Conservation (phyloP, 345 rosid species). For the Lepidium africanum region DNA sequence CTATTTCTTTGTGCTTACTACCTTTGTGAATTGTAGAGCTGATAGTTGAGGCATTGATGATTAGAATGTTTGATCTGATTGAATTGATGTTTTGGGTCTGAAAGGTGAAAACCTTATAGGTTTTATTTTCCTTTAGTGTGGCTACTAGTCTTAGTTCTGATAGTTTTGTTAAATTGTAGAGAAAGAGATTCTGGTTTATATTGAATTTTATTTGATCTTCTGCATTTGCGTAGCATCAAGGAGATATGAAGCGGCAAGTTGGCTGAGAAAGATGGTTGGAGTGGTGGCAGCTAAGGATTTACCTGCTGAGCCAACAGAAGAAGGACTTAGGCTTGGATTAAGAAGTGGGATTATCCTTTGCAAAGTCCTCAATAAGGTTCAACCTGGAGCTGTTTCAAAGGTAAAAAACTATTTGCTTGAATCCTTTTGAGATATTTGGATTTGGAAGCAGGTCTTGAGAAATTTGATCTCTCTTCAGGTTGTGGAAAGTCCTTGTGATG, state of each 20-base stretch:
- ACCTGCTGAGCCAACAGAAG: slow-evolving; percentile 83
- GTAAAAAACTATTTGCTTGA: slow-evolving; percentile 11
- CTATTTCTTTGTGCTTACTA: not conserved
- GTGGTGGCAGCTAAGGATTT: slow-evolving; percentile 76
- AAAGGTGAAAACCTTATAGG: not conserved
- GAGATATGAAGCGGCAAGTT: slow-evolving; percentile 72
- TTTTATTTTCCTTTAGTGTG: not conserved
- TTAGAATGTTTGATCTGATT: slow-evolving; percentile 5
- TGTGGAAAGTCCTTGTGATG: slow-evolving; percentile 78
- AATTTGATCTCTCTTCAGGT: slow-evolving; percentile 34
- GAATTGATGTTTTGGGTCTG: not conserved
- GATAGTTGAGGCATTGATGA: not conserved
- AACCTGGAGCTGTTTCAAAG: slow-evolving; percentile 73
- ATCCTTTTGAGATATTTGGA: not conserved
- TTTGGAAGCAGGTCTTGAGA: not conserved
- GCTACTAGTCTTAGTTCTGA: not conserved
- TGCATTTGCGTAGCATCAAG: slow-evolving; percentile 43
- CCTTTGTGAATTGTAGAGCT: not conserved
- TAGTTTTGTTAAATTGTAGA: not conserved
- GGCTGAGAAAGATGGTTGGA: slow-evolving; percentile 77
- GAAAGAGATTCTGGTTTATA: not conserved
- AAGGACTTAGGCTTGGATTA: slow-evolving; percentile 74
- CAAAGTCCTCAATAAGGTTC: slow-evolving; percentile 72
- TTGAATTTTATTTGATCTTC: not conserved
- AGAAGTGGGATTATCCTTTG: slow-evolving; percentile 85